Conservation (phyloP, 345 rosid species). For the Rhizophora apiculata region DNA sequence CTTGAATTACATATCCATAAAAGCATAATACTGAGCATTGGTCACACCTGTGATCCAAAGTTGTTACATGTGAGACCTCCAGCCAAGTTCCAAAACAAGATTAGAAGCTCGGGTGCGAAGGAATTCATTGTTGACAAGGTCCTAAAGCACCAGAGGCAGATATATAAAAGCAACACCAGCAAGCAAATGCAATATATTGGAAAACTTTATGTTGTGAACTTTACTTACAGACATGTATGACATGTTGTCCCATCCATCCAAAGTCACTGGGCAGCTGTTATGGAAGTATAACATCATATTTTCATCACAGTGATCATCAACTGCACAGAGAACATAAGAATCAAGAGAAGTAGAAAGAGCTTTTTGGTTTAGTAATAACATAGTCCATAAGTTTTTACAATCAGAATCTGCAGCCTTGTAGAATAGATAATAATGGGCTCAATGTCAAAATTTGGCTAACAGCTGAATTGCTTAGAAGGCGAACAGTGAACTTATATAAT, state of each 20-base stretch:
- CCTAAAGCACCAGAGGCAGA: conserved; percentile 39
- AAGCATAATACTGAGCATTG: background rate
- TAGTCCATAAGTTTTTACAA: no score
- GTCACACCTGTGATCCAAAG: conserved; percentile 65
- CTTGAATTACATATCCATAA: conserved; percentile 4
- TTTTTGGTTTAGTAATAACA: no score
- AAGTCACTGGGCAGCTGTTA: no score
- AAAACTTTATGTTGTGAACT: no score
- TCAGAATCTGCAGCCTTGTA: no score
- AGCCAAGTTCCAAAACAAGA: conserved; percentile 84
- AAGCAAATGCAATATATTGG: background rate
- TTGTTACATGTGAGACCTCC: conserved; percentile 71
- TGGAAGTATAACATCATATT: no score
- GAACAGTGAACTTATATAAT: background rate
- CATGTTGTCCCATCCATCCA: no score
- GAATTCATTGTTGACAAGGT: conserved; percentile 87
- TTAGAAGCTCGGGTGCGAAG: conserved; percentile 83
- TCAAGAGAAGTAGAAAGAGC: no score
- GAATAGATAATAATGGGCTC: background rate
- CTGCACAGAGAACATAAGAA: no score
- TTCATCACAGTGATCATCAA: no score
- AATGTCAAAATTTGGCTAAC: background rate
- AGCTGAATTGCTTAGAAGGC: background rate
- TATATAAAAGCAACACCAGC: background rate
- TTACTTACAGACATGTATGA: no score